A percentile compares a stretch with the other conserved stretches of the same genome.
These are phyloP conservation scores for Glarea lozoyensis DNA, from an alignment of 495 filamentous ascomycete genomes.

Conservation along the genomic window DNA sequence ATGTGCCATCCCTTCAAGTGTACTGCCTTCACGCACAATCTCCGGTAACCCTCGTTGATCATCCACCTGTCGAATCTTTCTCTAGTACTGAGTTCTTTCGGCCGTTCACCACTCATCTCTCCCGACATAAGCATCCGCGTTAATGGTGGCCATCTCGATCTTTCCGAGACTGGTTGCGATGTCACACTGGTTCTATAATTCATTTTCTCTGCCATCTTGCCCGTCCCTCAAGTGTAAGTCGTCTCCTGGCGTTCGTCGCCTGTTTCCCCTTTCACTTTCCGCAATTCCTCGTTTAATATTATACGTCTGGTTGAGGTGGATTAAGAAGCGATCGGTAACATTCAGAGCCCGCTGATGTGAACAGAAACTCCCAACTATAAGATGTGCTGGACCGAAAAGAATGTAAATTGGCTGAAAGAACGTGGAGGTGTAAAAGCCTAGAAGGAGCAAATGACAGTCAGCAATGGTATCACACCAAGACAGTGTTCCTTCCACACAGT, in stretches of 20 bases:
- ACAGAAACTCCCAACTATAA: slow-evolving; percentile 24
- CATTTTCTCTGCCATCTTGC: slow-evolving; percentile 34
- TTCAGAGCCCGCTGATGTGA: slow-evolving; percentile 54
- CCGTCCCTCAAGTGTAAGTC: slow-evolving; percentile 18
- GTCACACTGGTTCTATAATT: slow-evolving; percentile 15
- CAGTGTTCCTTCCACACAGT: slow-evolving; percentile 10
- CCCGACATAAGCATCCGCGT: slow-evolving; percentile 60
- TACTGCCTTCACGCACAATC: slow-evolving; percentile 45
- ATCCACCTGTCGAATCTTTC: slow-evolving; percentile 55
- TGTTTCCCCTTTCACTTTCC: neutral
- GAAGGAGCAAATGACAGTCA: slow-evolving; percentile 28
- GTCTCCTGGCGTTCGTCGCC: slow-evolving; percentile 7
- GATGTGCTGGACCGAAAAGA: slow-evolving; percentile 21
- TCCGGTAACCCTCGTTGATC: slow-evolving; percentile 69
- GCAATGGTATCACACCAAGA: slow-evolving; percentile 22
- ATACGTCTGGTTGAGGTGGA: neutral
- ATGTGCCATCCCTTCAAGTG: slow-evolving; percentile 2
- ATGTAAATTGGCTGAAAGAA: slow-evolving; percentile 18
- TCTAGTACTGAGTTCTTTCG: slow-evolving; percentile 46
- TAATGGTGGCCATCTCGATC: slow-evolving; percentile 61
- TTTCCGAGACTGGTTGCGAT: slow-evolving; percentile 41
- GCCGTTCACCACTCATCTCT: slow-evolving; percentile 56
- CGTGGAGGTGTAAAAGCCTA: slow-evolving; percentile 25
- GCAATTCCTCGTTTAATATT: slow-evolving; percentile 4
- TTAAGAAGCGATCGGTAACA: slow-evolving; percentile 14